Evolutionary conservation across 768 basidiomycete species (phyloP).

Genomic region (Tulasnella sp.): DNA sequence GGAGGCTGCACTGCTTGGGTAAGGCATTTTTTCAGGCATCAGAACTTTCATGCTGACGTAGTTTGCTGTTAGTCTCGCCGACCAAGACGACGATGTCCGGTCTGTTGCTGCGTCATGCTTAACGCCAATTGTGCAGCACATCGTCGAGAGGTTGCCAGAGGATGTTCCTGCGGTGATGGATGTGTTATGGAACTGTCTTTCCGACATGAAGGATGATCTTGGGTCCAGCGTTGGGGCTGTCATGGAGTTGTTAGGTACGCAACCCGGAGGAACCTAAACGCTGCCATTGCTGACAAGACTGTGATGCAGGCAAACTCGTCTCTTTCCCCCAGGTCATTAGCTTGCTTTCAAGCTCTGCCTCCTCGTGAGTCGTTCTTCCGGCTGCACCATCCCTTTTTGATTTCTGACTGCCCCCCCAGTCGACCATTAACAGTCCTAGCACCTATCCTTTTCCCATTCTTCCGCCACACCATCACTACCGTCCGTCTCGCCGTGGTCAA

Average conservation of each 20-base stretch:
- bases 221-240: conserved; percentile 94
- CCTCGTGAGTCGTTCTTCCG: conserved; percentile 50
- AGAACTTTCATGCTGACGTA: neutral
- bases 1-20: conserved; percentile 88
- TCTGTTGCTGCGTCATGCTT: conserved; percentile 90
- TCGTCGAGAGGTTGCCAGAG: conserved; percentile 67
- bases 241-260: conserved; percentile 90
- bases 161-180: conserved; percentile 65
- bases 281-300: neutral
- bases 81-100: conserved; percentile 92
- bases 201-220: conserved; percentile 91
- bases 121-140: conserved; percentile 72
- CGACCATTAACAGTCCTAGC: conserved; percentile 74
- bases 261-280: neutral
- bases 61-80: conserved; percentile 54
- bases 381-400: neutral
- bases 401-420: conserved; percentile 35
- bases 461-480: conserved; percentile 90
- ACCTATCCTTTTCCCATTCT: conserved; percentile 87
- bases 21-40: conserved; percentile 27
- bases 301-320: conserved; percentile 60
- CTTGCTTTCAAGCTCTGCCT: conserved; percentile 57
- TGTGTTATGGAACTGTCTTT: conserved; percentile 84
- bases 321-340: conserved; percentile 68
- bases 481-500: conserved; percentile 91